These are phyloP conservation scores for Hericium alpestre DNA, from an alignment of 768 basidiomycete species.

Conservation along the genomic window DNA sequence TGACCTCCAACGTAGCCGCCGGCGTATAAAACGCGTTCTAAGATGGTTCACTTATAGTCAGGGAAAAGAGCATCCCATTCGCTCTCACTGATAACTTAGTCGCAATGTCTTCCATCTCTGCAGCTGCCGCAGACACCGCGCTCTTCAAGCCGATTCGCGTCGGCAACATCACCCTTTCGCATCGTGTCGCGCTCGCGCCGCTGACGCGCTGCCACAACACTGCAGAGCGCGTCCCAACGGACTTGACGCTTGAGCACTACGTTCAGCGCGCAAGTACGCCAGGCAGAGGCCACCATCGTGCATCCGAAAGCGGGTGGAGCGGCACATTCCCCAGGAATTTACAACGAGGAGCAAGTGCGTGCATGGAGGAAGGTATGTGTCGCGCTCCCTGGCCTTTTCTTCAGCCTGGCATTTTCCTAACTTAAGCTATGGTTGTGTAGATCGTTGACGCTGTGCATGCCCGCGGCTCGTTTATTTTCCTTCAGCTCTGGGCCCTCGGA, in stretches of 20 bases:
- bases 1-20: no score
- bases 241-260: slow-evolving; percentile 5
- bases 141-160: not conserved
- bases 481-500: slow-evolving; percentile 29
- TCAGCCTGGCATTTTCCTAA: no score
- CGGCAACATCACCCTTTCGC: slow-evolving; percentile 18
- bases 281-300: not conserved
- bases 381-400: not conserved
- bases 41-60: no score
- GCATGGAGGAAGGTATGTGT: not conserved
- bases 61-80: no score
- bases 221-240: not conserved
- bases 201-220: slow-evolving; percentile 14
- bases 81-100: no score
- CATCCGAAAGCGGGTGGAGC: not conserved
- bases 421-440: not conserved
- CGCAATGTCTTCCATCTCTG: no score
- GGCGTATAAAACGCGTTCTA: no score
- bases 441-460: slow-evolving; percentile 25
- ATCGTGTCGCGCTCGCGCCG: slow-evolving; percentile 16
- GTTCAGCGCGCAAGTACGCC: not conserved
- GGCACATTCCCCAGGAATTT: not conserved
- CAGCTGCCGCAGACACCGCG: not conserved
- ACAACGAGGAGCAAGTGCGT: not conserved
- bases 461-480: slow-evolving; percentile 21